Evolutionary conservation across 1,284 basidiomycete genomes (phyloP).

Genomic region (Apiotrichum laibachii): DNA sequence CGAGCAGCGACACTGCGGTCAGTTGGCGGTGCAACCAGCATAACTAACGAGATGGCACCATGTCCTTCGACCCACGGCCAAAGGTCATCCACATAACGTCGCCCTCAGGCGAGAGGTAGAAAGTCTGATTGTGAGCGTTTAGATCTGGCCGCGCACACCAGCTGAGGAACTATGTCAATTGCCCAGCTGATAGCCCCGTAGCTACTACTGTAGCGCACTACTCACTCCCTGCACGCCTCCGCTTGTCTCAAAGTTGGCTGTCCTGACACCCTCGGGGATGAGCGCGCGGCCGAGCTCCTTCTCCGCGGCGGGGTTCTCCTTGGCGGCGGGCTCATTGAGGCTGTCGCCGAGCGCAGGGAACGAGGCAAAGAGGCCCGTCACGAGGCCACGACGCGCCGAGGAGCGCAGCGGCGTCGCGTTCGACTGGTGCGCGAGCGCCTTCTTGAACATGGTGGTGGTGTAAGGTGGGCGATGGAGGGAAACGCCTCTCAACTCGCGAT

Average conservation of each 20-base stretch:
- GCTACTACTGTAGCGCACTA: too few relatives aligned
- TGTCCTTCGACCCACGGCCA: slow-evolving; percentile 58
- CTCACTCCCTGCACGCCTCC: slow-evolving; percentile 46
- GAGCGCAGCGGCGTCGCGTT: slow-evolving; percentile 50
- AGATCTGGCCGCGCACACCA: too few relatives aligned
- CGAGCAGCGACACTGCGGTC: slow-evolving; percentile 46
- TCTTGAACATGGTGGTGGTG: slow-evolving; percentile 47
- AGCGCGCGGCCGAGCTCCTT: slow-evolving; percentile 43
- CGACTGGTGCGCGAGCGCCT: slow-evolving; percentile 46
- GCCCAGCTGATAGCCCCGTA: too few relatives aligned
- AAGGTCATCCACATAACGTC: slow-evolving; percentile 79
- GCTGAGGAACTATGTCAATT: neutral
- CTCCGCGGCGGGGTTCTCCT: slow-evolving; percentile 20
- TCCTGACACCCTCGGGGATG: slow-evolving; percentile 45
- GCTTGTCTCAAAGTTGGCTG: slow-evolving; percentile 42
- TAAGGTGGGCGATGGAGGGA: too few relatives aligned
- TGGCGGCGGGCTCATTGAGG: slow-evolving; percentile 6
- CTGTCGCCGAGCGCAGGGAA: slow-evolving; percentile 29
- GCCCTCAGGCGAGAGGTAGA: slow-evolving; percentile 62
- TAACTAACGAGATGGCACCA: slow-evolving; percentile 64
- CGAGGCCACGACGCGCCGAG: slow-evolving; percentile 45
- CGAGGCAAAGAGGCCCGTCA: slow-evolving; percentile 34
- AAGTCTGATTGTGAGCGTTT: slow-evolving; percentile 28
- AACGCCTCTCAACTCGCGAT: too few relatives aligned
- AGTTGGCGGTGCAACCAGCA: neutral